Conservation (phyloP, 768 basidiomycete species). For the Leccinum subtestaceum region DNA sequence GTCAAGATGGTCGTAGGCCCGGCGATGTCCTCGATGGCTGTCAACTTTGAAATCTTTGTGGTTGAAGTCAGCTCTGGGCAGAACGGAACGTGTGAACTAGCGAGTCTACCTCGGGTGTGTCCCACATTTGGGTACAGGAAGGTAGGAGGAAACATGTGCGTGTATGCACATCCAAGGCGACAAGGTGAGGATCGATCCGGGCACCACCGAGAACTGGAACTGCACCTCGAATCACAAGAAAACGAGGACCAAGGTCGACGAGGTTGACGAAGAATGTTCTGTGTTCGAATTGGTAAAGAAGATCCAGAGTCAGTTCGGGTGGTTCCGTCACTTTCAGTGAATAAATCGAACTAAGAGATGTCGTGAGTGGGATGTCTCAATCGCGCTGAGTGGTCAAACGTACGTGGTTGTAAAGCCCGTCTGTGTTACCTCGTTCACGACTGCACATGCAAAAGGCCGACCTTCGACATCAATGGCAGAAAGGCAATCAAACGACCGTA, state of each 20-base stretch:
- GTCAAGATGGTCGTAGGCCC: slow-evolving; percentile 13
- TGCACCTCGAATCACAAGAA: slow-evolving; percentile 5
- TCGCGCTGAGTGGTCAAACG: background rate
- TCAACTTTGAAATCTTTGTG: slow-evolving; percentile 2
- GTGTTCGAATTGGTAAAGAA: slow-evolving; percentile 14
- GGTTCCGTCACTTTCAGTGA: slow-evolving; percentile 1
- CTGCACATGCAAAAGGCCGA: slow-evolving; percentile 15
- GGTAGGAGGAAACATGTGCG: slow-evolving; percentile 3
- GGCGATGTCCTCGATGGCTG: background rate
- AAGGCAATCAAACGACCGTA: slow-evolving; percentile 7
- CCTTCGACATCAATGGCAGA: slow-evolving; percentile 15
- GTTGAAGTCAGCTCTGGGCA: background rate
- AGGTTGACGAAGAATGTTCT: background rate
- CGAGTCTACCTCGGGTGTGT: slow-evolving; percentile 3
- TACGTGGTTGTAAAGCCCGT: background rate
- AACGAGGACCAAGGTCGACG: slow-evolving; percentile 19
- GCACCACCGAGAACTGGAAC: background rate
- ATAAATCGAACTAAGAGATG: slow-evolving; percentile 7
- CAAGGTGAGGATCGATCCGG: background rate
- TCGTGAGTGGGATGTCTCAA: background rate
- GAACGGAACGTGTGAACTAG: background rate
- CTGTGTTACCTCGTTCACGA: slow-evolving; percentile 3
- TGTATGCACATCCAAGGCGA: slow-evolving; percentile 19
- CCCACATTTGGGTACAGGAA: background rate
- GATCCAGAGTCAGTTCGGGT: slow-evolving; percentile 7